A percentile compares a stretch with the other conserved stretches of the same genome.
These are phyloP conservation scores for Cenchrus americanus DNA, from an alignment of 176 grass and related monocot species.

Conservation along the genomic window DNA sequence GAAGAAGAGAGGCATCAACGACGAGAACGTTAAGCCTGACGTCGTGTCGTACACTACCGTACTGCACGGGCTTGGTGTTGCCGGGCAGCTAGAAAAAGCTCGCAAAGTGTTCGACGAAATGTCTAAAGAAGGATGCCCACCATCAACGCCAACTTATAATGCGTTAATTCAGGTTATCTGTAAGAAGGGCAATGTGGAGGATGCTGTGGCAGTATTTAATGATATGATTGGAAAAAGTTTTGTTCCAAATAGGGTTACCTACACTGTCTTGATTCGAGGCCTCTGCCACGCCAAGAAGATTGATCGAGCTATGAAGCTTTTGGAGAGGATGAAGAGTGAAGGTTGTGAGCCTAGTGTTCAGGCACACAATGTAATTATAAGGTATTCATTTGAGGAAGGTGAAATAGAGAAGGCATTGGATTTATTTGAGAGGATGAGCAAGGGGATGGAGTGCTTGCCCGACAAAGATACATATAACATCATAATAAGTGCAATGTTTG, in stretches of 20 bases:
- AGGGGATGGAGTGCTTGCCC: slow-evolving; percentile 64
- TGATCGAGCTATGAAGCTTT: slow-evolving; percentile 62
- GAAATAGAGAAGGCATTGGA: slow-evolving; percentile 72
- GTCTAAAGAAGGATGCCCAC: slow-evolving; percentile 60
- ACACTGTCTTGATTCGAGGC: slow-evolving; percentile 78
- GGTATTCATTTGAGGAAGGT: slow-evolving; percentile 80
- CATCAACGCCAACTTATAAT: slow-evolving; percentile 75
- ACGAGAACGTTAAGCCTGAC: slow-evolving; percentile 63
- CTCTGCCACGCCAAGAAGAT: slow-evolving; percentile 78
- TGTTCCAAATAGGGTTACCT: slow-evolving; percentile 67
- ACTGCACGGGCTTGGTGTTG: slow-evolving; percentile 68
- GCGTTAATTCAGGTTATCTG: slow-evolving; percentile 88
- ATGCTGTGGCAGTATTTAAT: slow-evolving; percentile 68
- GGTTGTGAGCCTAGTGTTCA: slow-evolving; percentile 72
- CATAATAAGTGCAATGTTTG: slow-evolving; percentile 93
- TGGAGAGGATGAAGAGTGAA: slow-evolving; percentile 68
- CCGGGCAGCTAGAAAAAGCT: slow-evolving; percentile 64
- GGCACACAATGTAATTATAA: slow-evolving; percentile 77
- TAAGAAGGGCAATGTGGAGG: slow-evolving; percentile 74
- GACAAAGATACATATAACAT: slow-evolving; percentile 93
- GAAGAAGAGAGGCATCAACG: slow-evolving; percentile 72
- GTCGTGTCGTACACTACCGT: slow-evolving; percentile 86
- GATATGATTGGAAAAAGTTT: slow-evolving; percentile 60
- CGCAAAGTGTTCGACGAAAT: slow-evolving; percentile 85
- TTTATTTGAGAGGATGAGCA: slow-evolving; percentile 77